Base-by-base conservation (phyloP, 768 basidiomycete genomes). In the Suillus alpinus region DNA sequence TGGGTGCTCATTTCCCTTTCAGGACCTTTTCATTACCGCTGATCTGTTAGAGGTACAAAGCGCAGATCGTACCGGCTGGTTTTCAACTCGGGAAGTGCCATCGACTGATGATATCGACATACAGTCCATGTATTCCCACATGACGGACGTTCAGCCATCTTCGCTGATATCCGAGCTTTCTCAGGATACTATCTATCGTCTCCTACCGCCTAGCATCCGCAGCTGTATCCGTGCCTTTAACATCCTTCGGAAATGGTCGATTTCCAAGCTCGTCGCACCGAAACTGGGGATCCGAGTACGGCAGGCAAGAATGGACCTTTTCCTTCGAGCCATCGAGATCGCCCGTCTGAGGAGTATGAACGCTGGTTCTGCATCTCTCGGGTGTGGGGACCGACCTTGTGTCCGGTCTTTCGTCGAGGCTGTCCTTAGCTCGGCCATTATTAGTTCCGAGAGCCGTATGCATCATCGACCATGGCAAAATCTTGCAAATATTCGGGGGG, bases 41-140 rank as follows among this genome's bases (percentile, higher is more conserved):
- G 92, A 94, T 70, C 73, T 93, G 18, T 79, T 94, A 10, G 92
- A 94, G 71, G 84, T 91, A 0, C 92, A 94, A 71, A 86, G 84
- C 2, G 83, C 85, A 16, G 92, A 94, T 69, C 84, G 86, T 36
- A 87, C 84, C 2, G 92, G 89, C 3, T 94, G 92, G 92, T 90
- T 92, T 72, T 63, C 71, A 14, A 58, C 75, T 36, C 78, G 84
- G 57, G 91, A 93, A n/a, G 69, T 77, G 0, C 73, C 73, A 16
- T 73, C 79, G 0, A 71, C 76, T 51, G 92, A 94, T 51, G 77
- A 80, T 3, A 78, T 86, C n/a, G 89, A 92, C 63, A 86, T 94
- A 50, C 90, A 94, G 69, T 87, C 83, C 26, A 87, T 94, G 64
- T 88, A 90, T 71, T 82, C 86, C 3, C 85, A 90, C 65, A 73